These are phyloP conservation scores for Mycocentrospora acerina DNA, from an alignment of 2,329 filamentous ascomycete species.

Conservation along the genomic window DNA sequence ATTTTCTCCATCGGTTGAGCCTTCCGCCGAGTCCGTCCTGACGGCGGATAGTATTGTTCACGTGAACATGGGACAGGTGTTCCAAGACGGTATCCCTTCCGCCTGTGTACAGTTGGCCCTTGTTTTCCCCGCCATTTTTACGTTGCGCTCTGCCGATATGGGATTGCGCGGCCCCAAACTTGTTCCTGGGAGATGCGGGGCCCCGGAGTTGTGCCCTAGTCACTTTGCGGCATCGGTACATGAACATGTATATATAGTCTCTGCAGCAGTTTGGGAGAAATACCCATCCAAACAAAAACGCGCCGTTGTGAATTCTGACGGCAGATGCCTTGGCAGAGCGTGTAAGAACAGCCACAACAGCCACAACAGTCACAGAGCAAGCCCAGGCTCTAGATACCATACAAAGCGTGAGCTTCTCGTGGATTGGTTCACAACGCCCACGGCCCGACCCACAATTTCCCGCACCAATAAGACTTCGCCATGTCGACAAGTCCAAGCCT, in stretches of 20 bases:
- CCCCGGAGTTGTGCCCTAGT: conserved; percentile 2
- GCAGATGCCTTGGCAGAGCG: not conserved
- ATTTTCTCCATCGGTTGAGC: no score
- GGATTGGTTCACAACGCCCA: not conserved
- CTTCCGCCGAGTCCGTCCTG: conserved; percentile 5
- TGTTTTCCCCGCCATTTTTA: not conserved
- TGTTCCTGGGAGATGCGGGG: conserved; percentile 4
- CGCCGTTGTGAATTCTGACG: no score
- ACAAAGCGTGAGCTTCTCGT: not conserved
- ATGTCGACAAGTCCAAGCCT: conserved; percentile 9
- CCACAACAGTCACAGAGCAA: not conserved
- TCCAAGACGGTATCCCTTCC: not conserved
- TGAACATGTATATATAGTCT: not conserved
- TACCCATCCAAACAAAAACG: not conserved
- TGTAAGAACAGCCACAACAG: no score
- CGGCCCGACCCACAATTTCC: not conserved
- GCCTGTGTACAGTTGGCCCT: not conserved
- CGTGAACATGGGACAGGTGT: not conserved
- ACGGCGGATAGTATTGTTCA: not conserved
- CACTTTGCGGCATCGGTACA: not conserved
- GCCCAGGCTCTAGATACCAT: not conserved
- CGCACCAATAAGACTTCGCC: not conserved
- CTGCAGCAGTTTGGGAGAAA: not conserved
- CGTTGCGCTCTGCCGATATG: conserved; percentile 1
- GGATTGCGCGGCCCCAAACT: not conserved